Evolutionary conservation across 1,139 yeast species (phyloP), one percentile per base, ranked within the genome.

Genomic region (Meyerozyma elateridarum): DNA sequence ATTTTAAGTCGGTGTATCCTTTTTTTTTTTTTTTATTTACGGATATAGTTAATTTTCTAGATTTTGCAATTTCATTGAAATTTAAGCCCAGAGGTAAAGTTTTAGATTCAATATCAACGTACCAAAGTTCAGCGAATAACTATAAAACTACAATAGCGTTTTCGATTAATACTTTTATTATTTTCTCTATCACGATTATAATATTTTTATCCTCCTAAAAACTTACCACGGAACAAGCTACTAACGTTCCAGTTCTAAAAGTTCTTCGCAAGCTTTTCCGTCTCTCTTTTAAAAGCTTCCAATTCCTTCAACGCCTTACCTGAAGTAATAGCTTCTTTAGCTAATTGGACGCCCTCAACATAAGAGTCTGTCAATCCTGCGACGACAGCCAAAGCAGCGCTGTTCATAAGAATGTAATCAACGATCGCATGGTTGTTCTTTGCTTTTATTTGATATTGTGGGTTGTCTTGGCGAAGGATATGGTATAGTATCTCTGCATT

Each of bases 341-440:
- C 98, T 28, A 79, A 51, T 35, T 63, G 64, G 5, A 87, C 93
- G 11, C 97, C 98, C 12, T 76, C 73, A 38, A 66, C 71, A 89
- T 93, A 89, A 44, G 73, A 62, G 13, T 56, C 54, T 2, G 88
- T 78, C 3, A 67, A 52, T 2, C 94, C 95, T 12, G 84, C 72
- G 14, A 88, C 76, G 24, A 82, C 85, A 1, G 93, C 91, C 38
- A 91, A 61, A 0, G 95, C 95, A 4, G 91, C 91, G 25, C 93
- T 70, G 54, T 91, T 91, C 71, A 91, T 61, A 38, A 89, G 57
- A 14, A 91, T 91, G 58, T 88, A 91, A 59, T 91, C 96, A 33
- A 82, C 78, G 14, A 89, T 59, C 1, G 98, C 87, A 38, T 72
- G 70, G 40, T 64, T 64, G 4, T 56, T 52, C 22, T 17, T 13